These are phyloP conservation scores for Linum trigynum DNA, from an alignment of 345 rosid species.

Conservation along the genomic window DNA sequence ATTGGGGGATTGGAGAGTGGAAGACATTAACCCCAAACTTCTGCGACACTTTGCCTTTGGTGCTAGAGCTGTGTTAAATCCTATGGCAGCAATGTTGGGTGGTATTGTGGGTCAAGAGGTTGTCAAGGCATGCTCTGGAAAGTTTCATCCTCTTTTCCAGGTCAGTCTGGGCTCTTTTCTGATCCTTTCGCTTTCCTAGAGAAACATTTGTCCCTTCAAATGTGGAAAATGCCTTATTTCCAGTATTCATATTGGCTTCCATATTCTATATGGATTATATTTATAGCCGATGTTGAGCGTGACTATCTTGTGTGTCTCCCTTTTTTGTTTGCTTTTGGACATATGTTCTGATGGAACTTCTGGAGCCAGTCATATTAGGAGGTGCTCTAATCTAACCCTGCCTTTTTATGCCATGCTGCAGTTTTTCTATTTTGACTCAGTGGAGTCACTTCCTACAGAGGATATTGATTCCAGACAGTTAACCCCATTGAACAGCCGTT, in stretches of 20 bases:
- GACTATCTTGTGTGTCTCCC: not conserved
- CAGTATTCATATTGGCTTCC: no score
- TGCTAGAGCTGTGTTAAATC: conserved; percentile 90
- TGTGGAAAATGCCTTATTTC: no score
- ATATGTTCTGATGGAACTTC: not conserved
- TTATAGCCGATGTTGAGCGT: not conserved
- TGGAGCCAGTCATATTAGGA: not conserved
- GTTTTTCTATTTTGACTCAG: conserved; percentile 95
- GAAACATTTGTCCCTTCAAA: not conserved
- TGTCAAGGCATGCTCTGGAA: conserved; percentile 97
- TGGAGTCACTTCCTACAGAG: conserved; percentile 83
- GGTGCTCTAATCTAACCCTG: conserved; percentile 8
- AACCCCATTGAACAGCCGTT: conserved; percentile 65
- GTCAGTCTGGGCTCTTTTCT: conserved; percentile 23
- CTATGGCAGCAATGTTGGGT: conserved; percentile 99
- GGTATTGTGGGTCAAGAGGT: conserved; percentile 98
- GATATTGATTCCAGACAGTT: conserved; percentile 56
- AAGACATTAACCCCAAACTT: conserved; percentile 69
- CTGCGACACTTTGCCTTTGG: conserved; percentile 86
- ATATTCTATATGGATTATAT: no score
- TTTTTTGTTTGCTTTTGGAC: conserved; percentile 6
- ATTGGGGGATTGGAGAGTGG: conserved; percentile 59
- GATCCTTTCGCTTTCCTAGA: not conserved
- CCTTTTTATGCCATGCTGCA: conserved; percentile 25
- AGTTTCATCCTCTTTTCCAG: conserved; percentile 96